Evolutionary conservation across 2,329 filamentous ascomycete species (phyloP), one percentile per base, ranked within the genome.

Genomic region (Fusarium bulbicola): DNA sequence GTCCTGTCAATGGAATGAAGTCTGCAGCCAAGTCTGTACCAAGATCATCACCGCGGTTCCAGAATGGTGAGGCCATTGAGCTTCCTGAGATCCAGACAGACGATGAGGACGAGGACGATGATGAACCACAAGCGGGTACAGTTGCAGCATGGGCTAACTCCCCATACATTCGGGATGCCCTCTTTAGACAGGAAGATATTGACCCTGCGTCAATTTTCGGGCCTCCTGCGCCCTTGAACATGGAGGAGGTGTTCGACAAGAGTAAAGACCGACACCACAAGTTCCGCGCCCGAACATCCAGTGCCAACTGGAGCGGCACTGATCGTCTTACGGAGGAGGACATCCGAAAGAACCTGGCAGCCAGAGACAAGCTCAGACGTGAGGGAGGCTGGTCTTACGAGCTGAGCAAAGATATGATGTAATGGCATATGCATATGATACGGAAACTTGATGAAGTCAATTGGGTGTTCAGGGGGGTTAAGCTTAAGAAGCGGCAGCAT

Each of bases 31-130:
- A 92, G 77, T 86, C 88, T n/a, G 85, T 83, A 5, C 82, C 88
- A 24, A 88, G 90, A 73, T 92, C 93, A 36, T 97, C 95, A 3
- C 95, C 95, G 3, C 90, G 93, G 59, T 97, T 97, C 83, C 93
- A 92, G 69, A 95, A 94, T 76, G 94, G 95, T 68, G 96, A 99
- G 66, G 90, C 89, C 58, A 98, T 99, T 77, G 92, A 96, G 74
- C 89, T 99, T 7, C 95, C 96, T 0, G 96, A 99, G 76, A 98
- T 99, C 76, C 91, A 95, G 72, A 98, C 96, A 3, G 97, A 99
- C 80, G 95, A 94, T 36, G 95, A 97, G 77, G 94, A 97, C 66
- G 93, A 95, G 54, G 93, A 95, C 11, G 89, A 92, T 45, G 89
- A 90, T 20, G 82, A 87, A 53, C 91, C 93, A 84, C 79, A 82